Evolutionary conservation across 306 rosid genomes (phyloP), one percentile per base, ranked within the genome.

Genomic region (Arachis hypogaea): DNA sequence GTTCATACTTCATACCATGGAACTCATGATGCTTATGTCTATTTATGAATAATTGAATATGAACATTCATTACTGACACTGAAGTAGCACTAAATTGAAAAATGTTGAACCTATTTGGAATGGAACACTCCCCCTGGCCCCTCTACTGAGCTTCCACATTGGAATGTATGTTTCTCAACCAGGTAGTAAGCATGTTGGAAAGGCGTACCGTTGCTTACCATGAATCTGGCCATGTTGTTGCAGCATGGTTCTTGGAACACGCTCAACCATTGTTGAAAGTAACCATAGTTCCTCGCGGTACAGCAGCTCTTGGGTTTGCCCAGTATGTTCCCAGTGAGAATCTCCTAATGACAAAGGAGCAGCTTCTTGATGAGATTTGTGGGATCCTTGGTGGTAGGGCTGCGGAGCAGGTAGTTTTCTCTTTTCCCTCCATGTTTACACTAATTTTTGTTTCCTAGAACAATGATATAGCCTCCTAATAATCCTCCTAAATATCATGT

Each of bases 331-430:
- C 95, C 1, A 91, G 79, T 41, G 98, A 94, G 80, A 91, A 94
- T 80, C 96, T 94, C 72, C 91, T 91, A 66, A 85, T 85, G 96
- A 91, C 98, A 51, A 88, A 94, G 85, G 97, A 94, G 68, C 98
- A 94, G 78, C 96, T 94, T 65, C 89, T 94, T 7, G 98, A 94
- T 67, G 75, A 86, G 90, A 91, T 96, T 22, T 94, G 98, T 78
- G 85, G 90, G 96, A 83, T 96, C 76, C 98, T 94, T 50, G 97
- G 98, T 65, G 98, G 98, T 46, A 88, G 97, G 68, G 98, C 98
- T 66, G 87, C 98, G 7, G 98, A 94, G 82, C 90, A 94, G 98
- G 98, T 94, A 73, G 52, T 78, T 69, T 73, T 18, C 51, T 10
- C 45, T 36, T 72, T 49, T 71, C 55, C 4, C 29, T 12, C 22